Conservation (phyloP, 2,329 filamentous ascomycete species). For the Dothidotthia symphoricarpi region DNA sequence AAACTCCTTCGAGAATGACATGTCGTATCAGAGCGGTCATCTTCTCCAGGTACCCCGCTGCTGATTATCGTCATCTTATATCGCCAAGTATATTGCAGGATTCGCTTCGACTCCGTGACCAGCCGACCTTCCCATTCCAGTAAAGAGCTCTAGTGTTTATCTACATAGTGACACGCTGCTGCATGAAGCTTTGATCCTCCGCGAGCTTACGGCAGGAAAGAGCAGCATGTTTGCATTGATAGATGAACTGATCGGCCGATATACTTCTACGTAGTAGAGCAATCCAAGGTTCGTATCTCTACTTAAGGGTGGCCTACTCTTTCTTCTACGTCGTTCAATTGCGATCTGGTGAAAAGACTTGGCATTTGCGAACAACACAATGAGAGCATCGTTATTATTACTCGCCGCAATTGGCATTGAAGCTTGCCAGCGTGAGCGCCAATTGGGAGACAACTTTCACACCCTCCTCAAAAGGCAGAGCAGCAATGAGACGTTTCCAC, state of each 20-base stretch:
- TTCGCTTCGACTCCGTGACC: constrained; percentile 17
- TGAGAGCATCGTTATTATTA: constrained; percentile 28
- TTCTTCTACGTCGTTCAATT: not conserved
- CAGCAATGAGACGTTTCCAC: constrained; percentile 30
- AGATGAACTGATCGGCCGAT: too few species aligned
- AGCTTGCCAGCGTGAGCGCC: constrained; percentile 37
- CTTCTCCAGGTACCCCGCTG: constrained; percentile 10
- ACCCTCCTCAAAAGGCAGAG: constrained; percentile 29
- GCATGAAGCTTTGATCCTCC: constrained; percentile 8
- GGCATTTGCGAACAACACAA: constrained; percentile 9
- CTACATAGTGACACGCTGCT: constrained; percentile 11
- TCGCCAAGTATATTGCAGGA: constrained; percentile 22
- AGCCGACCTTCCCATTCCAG: constrained; percentile 34
- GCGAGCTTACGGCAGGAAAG: not conserved
- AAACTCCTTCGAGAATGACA: too few species aligned
- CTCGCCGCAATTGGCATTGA: constrained; percentile 32
- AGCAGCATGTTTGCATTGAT: too few species aligned
- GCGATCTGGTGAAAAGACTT: too few species aligned
- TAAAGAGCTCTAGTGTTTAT: constrained; percentile 19
- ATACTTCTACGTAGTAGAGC: too few species aligned
- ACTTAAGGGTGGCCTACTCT: constrained; percentile 1
- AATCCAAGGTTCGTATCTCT: too few species aligned
- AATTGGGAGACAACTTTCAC: constrained; percentile 22
- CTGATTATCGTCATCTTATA: constrained; percentile 25
- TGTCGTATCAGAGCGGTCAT: not conserved